Evolutionary conservation across 148 eudicot species (phyloP).

Genomic region (Cornus florida): DNA sequence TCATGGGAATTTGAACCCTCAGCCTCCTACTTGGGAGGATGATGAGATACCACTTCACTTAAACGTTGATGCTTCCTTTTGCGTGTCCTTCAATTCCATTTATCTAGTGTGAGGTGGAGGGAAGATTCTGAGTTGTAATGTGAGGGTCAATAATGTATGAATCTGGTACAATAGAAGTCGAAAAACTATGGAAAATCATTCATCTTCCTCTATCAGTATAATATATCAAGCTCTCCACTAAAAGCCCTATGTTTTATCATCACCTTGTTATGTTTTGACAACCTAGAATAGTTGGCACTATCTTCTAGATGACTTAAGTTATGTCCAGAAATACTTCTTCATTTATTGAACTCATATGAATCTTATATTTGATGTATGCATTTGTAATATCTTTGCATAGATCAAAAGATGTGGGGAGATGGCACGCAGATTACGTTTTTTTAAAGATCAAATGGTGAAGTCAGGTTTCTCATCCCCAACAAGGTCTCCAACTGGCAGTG

Average conservation of each 20-base stretch:
- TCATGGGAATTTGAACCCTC: too few species aligned
- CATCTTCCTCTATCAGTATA: neutral
- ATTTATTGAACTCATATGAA: neutral
- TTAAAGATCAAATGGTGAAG: conserved; percentile 70
- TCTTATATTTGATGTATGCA: neutral
- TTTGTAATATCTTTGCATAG: conserved; percentile 21
- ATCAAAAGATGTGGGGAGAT: conserved; percentile 82
- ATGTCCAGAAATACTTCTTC: neutral
- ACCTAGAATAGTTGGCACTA: conserved; percentile 2
- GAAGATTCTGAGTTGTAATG: too few species aligned
- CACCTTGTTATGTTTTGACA: neutral
- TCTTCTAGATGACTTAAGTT: neutral
- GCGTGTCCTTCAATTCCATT: too few species aligned
- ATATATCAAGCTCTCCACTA: neutral
- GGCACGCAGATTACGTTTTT: conserved; percentile 75
- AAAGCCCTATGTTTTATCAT: neutral
- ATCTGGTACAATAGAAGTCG: neutral
- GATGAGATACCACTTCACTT: too few species aligned
- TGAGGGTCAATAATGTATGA: neutral
- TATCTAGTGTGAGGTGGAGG: too few species aligned
- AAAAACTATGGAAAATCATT: neutral
- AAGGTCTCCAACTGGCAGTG: conserved; percentile 32
- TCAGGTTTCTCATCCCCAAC: conserved; percentile 58
- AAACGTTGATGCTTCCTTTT: too few species aligned
- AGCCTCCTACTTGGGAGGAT: too few species aligned